phyloP scores from a whole-genome alignment of 352 stramenopile genomes.

The Globisporangium uncinulatum region DNA sequence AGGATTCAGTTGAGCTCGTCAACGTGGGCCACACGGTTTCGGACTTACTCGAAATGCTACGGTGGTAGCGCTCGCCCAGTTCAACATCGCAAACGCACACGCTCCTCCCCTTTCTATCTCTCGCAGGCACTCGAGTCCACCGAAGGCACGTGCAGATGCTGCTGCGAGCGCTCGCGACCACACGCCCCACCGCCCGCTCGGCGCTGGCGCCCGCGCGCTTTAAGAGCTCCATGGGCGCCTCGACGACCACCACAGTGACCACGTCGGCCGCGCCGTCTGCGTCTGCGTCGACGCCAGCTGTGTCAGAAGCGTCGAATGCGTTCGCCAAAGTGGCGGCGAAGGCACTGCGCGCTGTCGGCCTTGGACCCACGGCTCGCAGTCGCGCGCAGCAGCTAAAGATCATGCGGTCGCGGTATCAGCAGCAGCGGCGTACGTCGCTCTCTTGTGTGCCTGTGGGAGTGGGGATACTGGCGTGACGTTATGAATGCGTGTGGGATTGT shows the following conservation, averaged over 20 bases:
- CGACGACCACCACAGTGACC: background rate
- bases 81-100: conserved; percentile 1
- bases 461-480: background rate
- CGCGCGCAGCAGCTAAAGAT: conserved; percentile 17
- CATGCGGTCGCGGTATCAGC: conserved; percentile 7
- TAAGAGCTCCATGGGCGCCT: conserved; percentile 6
- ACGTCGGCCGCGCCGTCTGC: background rate
- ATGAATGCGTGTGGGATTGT: background rate
- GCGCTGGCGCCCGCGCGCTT: conserved; percentile 5
- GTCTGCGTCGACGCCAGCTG: conserved; percentile 1
- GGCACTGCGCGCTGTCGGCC: conserved; percentile 18
- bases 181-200: background rate
- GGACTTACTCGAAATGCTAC: background rate
- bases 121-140: background rate
- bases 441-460: background rate
- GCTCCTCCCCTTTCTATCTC: background rate
- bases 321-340: conserved; percentile 17
- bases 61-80: background rate
- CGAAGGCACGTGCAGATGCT: background rate
- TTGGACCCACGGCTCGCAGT: conserved; percentile 19
- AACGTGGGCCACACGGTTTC: background rate
- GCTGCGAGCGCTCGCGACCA: conserved; percentile 14
- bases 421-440: conserved; percentile 9
- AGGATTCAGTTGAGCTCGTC: too few relatives aligned
- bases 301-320: conserved; percentile 1